phyloP scores from a whole-genome alignment of 1,284 basidiomycete species.

The Tranzscheliella williamsii region DNA sequence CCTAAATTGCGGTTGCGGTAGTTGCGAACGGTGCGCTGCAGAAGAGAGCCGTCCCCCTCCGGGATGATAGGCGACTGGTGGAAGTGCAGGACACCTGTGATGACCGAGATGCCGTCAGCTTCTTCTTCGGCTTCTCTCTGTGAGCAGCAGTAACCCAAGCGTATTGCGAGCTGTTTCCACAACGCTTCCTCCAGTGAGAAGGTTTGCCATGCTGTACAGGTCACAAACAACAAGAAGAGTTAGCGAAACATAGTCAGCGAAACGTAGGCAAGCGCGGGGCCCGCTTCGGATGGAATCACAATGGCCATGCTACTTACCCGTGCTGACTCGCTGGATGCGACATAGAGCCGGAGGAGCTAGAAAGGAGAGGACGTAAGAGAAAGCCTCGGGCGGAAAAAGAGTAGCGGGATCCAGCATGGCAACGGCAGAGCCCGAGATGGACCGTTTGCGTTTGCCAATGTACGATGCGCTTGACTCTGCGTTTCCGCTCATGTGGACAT shows the following conservation, averaged over 20 bases:
- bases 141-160: constrained; percentile 14
- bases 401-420: constrained; percentile 8
- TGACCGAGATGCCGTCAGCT: constrained; percentile 3
- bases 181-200: too few relatives aligned
- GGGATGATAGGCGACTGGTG: too few relatives aligned
- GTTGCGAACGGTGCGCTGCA: constrained; percentile 9
- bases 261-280: too few relatives aligned
- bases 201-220: too few relatives aligned
- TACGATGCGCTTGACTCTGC: too few relatives aligned
- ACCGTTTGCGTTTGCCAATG: too few relatives aligned
- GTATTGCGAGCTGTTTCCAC: constrained; percentile 11
- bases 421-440: too few relatives aligned
- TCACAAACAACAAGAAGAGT: too few relatives aligned
- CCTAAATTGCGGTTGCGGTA: constrained; percentile 22
- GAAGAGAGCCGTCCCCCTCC: constrained; percentile 2
- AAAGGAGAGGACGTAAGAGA: constrained; percentile 18
- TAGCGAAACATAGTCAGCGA: too few relatives aligned
- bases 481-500: too few relatives aligned
- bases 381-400: constrained; percentile 28
- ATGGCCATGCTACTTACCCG: too few relatives aligned
- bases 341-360: constrained; percentile 23
- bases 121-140: constrained; percentile 6
- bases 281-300: too few relatives aligned
- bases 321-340: constrained; percentile 19
- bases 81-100: constrained; percentile 17